Evolutionary conservation across 2,329 filamentous ascomycete species (phyloP).

Genomic region (Epichloe bromicola): DNA sequence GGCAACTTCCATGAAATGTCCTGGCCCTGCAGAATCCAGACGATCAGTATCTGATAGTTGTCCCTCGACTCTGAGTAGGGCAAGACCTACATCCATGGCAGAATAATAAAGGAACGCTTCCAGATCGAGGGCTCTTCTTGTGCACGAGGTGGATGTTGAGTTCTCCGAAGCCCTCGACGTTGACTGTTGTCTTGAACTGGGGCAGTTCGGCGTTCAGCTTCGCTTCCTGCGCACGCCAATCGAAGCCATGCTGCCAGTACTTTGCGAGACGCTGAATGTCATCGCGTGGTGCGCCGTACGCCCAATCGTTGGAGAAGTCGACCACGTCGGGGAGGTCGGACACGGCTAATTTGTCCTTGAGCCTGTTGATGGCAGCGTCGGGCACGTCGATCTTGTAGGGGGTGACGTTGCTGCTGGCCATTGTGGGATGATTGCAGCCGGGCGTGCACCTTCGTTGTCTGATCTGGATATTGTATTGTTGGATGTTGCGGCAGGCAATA

Average conservation of each 20-base stretch:
- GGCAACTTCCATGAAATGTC: constrained; percentile 52
- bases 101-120: constrained; percentile 52
- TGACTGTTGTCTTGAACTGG: constrained; percentile 40
- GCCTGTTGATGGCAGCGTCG: constrained; percentile 15
- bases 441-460: not conserved
- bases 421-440: not conserved
- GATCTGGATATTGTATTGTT: no score
- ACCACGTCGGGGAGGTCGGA: constrained; percentile 18
- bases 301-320: constrained; percentile 21
- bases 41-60: not conserved
- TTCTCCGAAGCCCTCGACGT: constrained; percentile 43
- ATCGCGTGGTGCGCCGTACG: constrained; percentile 18
- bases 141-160: constrained; percentile 54
- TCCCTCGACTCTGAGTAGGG: not conserved
- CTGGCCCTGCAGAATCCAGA: constrained; percentile 37
- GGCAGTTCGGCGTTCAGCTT: constrained; percentile 42
- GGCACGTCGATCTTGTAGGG: constrained; percentile 23
- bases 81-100: constrained; percentile 11
- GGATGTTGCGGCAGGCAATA: no score
- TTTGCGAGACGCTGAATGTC: constrained; percentile 22
- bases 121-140: constrained; percentile 33
- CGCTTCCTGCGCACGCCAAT: constrained; percentile 48
- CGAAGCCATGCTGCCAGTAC: constrained; percentile 35
- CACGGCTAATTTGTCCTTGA: constrained; percentile 20
- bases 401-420: constrained; percentile 11